Percentiles rank a stretch among this genome's conserved stretches.
These are phyloP conservation scores for Begonia peltatifolia DNA, from an alignment of 306 rosid genomes.

Conservation along the genomic window DNA sequence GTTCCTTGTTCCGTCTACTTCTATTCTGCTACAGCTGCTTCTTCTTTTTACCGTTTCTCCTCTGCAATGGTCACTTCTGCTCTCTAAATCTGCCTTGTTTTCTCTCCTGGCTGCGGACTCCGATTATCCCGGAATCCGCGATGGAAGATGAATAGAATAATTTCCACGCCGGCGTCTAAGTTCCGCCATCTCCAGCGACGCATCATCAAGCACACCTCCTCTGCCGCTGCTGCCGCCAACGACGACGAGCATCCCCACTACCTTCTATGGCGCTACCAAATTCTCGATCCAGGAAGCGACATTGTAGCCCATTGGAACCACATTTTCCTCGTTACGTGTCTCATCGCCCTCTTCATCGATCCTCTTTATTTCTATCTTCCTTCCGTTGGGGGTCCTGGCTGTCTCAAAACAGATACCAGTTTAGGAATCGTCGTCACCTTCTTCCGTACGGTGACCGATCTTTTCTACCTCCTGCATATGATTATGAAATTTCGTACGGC, in stretches of 20 bases:
- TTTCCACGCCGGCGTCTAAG: conserved; percentile 44
- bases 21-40: background rate
- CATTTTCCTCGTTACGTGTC: conserved; percentile 53
- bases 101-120: conserved; percentile 41
- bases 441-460: conserved; percentile 53
- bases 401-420: conserved; percentile 25
- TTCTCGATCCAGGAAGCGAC: conserved; percentile 80
- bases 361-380: conserved; percentile 83
- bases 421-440: conserved; percentile 34
- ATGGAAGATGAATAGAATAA: conserved; percentile 90
- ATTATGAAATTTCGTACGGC: conserved; percentile 75
- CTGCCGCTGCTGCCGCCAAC: background rate
- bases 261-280: conserved; percentile 63
- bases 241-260: conserved; percentile 33
- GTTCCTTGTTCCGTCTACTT: background rate
- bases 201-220: background rate
- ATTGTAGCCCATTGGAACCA: conserved; percentile 62
- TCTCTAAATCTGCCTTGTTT: too few relatives aligned
- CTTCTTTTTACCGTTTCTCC: too few relatives aligned
- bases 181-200: conserved; percentile 53
- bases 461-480: conserved; percentile 66
- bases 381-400: conserved; percentile 51
- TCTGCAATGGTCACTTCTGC: too few relatives aligned
- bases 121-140: conserved; percentile 69
- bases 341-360: conserved; percentile 61